A percentile compares a stretch with the other conserved stretches of the same genome.
These are phyloP conservation scores for Solanum gracilifrons DNA, from an alignment of 257 asterid genomes.

Conservation along the genomic window DNA sequence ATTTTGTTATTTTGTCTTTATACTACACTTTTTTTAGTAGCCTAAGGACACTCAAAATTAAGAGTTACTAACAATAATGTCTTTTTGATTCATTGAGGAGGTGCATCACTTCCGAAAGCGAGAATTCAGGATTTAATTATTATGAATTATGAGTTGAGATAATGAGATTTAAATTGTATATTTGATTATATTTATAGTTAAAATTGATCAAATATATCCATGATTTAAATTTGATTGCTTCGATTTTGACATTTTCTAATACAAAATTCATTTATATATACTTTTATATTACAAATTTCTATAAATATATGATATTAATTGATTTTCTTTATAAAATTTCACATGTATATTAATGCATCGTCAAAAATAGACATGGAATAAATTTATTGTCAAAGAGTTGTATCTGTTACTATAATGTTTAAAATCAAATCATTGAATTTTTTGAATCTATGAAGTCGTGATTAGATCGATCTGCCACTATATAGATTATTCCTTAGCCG, in stretches of 20 bases:
- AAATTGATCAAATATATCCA: accelerated
- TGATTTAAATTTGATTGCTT: background rate
- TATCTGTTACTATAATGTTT: background rate
- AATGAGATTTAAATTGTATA: background rate
- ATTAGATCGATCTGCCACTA: background rate
- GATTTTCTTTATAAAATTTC: background rate
- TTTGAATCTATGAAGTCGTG: background rate
- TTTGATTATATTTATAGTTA: background rate
- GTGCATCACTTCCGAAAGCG: accelerated
- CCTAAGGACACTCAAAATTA: background rate
- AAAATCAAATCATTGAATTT: background rate
- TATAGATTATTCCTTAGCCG: background rate
- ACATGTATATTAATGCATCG: background rate
- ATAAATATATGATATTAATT: background rate
- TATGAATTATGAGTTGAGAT: background rate
- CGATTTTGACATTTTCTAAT: background rate
- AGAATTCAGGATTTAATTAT: background rate
- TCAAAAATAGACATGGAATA: background rate
- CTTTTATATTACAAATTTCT: background rate
- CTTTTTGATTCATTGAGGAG: background rate
- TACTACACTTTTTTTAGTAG: background rate
- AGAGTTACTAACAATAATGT: background rate
- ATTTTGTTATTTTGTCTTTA: background rate
- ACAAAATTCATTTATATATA: background rate
- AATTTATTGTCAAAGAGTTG: background rate